Evolutionary conservation across 495 filamentous ascomycete species (phyloP), one percentile per base, ranked within the genome.

Genomic region (Hypomontagnella monticulosa): DNA sequence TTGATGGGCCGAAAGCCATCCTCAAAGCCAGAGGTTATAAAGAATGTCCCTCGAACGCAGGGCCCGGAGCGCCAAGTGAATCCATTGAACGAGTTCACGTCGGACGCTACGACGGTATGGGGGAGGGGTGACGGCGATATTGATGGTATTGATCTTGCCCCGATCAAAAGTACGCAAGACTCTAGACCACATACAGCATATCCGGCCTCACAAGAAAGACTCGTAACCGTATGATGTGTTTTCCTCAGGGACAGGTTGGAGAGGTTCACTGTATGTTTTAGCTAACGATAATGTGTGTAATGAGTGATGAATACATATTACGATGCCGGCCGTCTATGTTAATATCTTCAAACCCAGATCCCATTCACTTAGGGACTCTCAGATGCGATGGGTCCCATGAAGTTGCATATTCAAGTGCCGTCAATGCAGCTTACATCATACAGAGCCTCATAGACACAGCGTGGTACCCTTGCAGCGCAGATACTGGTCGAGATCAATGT

Each of bases 1-100:
- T 18, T 70, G 42, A 70, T 63, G 63, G 67, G 67, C 12, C 40
- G 48, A n/a, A 67, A 67, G 16, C 63, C 67, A 11, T 69, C 67
- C 2, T 59, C 63, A n/a, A 66, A 70, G 16, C 67, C 67, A n/a
- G 63, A 67, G 2, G 23, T 30, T 16, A 10, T 41, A 42, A 62
- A 42, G 40, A 70, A 70, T 19, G 58, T 66, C 1, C 67, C 67
- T 36, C 57, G 67, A 15, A 63, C 57, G 8, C 59, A 27, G 32
- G 49, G 49, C 8, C 49, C 12, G 9, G 43, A 42, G 4, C 36
- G 55, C 18, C 47, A 18, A 12, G 8, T 23, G n/a, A 49, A 60
- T 23, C 49, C 15, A 23, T 51, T 56, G n/a, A 33, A 69, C 20
- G 46, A 55, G 18, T 63, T 60, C 27, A 34, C 33, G 36, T 69